A percentile compares a stretch with the other conserved stretches of the same genome.
These are phyloP conservation scores for Venturia nashicola DNA, from an alignment of 2,329 filamentous ascomycete species.

Conservation along the genomic window DNA sequence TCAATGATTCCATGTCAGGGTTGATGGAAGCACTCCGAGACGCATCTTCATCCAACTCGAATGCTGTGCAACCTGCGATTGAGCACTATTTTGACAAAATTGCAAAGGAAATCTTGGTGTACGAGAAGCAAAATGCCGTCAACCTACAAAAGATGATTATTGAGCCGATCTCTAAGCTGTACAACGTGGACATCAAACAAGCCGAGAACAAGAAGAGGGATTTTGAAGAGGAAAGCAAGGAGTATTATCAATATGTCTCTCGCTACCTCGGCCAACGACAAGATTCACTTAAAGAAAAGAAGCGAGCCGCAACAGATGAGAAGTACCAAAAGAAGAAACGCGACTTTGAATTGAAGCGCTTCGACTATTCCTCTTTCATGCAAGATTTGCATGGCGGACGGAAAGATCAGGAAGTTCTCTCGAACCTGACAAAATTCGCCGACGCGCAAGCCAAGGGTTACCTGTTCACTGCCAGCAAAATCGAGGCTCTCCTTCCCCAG, in stretches of 20 bases:
- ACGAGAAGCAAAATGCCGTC: conserved; percentile 71
- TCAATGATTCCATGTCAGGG: conserved; percentile 71
- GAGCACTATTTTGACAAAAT: conserved; percentile 99
- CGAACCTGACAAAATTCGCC: conserved; percentile 86
- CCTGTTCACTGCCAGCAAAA: conserved; percentile 69
- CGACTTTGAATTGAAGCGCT: conserved; percentile 93
- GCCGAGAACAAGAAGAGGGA: conserved; percentile 94
- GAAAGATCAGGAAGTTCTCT: conserved; percentile 94
- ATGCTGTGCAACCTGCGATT: conserved; percentile 90
- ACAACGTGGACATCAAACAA: conserved; percentile 94
- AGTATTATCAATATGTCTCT: conserved; percentile 92
- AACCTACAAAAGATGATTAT: conserved; percentile 91
- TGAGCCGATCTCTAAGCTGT: conserved; percentile 82
- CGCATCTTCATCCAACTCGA: conserved; percentile 80
- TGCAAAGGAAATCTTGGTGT: conserved; percentile 74
- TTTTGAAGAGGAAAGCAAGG: conserved; percentile 97
- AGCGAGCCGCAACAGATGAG: conserved; percentile 83
- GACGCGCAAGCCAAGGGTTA: conserved; percentile 80
- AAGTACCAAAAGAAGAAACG: conserved; percentile 92
- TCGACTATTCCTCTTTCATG: conserved; percentile 98
- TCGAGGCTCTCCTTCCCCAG: conserved; percentile 77
- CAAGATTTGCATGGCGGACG: conserved; percentile 97
- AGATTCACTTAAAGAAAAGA: conserved; percentile 95
- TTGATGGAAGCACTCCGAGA: conserved; percentile 83
- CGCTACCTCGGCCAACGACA: conserved; percentile 93